phyloP scores from a whole-genome alignment of 1,284 basidiomycete genomes.

The Malassezia nana region DNA sequence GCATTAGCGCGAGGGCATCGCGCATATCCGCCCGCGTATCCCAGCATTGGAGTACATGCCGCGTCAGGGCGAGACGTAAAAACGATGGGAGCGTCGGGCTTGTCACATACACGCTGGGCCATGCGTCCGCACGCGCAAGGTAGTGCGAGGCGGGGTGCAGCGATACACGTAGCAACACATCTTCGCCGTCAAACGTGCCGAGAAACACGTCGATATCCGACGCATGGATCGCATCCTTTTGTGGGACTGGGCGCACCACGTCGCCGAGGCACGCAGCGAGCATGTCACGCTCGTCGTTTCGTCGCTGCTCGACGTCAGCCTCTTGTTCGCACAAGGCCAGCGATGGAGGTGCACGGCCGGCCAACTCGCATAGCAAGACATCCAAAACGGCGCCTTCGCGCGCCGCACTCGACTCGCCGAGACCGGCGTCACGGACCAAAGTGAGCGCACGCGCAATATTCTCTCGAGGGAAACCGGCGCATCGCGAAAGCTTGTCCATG shows the following conservation, averaged over 20 bases:
- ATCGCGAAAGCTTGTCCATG: slow-evolving; percentile 68
- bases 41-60: slow-evolving; percentile 48
- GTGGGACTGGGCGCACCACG: slow-evolving; percentile 28
- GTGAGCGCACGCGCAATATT: slow-evolving; percentile 57
- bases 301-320: background rate
- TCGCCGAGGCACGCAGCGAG: slow-evolving; percentile 54
- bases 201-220: slow-evolving; percentile 43
- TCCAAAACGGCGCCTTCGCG: slow-evolving; percentile 29
- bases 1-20: slow-evolving; percentile 58
- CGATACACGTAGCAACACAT: slow-evolving; percentile 61
- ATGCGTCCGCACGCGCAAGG: slow-evolving; percentile 37
- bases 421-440: slow-evolving; percentile 1
- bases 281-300: slow-evolving; percentile 61
- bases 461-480: slow-evolving; percentile 71
- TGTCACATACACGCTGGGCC: slow-evolving; percentile 66
- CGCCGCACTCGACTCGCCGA: background rate
- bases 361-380: slow-evolving; percentile 21
- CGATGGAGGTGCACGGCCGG: background rate
- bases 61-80: slow-evolving; percentile 71
- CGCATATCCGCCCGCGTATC: slow-evolving; percentile 51
- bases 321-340: background rate
- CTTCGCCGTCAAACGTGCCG: slow-evolving; percentile 41
- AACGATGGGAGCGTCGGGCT: slow-evolving; percentile 68
- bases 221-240: slow-evolving; percentile 40
- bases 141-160: slow-evolving; percentile 54